Base-by-base conservation (phyloP, 768 basidiomycete genomes). In the Mycena vulgaris region DNA sequence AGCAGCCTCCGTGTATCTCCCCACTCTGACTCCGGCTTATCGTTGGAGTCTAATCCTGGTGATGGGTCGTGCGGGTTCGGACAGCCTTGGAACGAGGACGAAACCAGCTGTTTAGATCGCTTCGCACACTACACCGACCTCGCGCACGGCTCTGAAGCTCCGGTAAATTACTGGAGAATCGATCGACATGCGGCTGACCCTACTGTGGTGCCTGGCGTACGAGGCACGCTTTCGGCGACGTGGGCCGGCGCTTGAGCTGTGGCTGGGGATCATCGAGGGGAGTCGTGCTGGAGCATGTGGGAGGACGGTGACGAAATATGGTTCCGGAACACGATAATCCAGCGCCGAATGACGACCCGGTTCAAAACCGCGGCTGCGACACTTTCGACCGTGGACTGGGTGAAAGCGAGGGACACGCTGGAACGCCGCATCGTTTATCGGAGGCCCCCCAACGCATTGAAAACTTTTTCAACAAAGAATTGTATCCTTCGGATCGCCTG, bases 171-270 rank as follows among this genome's bases (percentile, higher is more conserved):
- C n/a, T n/a, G n/a, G n/a, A n/a, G n/a, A n/a, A n/a, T n/a, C n/a
- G n/a, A n/a, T 71, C 19, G 70, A 71, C 60, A 62, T 66, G 47
- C 70, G 70, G 0, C 65, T 71, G 28, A 71, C 70, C 21, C 70
- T 71, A 28, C 19, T 71, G 56, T 71, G 70, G 70, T 71, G 70
- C 25, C 61, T 71, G 6, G 64, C 70, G 4, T 71, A 66, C 60
- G 65, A 71, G 28, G 70, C 70, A 51, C 65, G 65, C 31, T 51
- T 52, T 28, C 56, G 61, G 13, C 56, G 51, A 56, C 55, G 37
- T 33, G 52, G 49, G 23, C 59, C 64, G 3, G 70, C 70, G 8
- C 60, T 71, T 3, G 70, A 66, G 27, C 65, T 71, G 9, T 71
- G 70, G 70, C 27, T 71, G 27, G 59, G 60, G 14, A 67, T 71